Percentiles rank a stretch among this genome's conserved stretches.
Evolutionary conservation across 139 green algal genomes (phyloP).

Genomic region (Edaphochlamys debaryana): DNA sequence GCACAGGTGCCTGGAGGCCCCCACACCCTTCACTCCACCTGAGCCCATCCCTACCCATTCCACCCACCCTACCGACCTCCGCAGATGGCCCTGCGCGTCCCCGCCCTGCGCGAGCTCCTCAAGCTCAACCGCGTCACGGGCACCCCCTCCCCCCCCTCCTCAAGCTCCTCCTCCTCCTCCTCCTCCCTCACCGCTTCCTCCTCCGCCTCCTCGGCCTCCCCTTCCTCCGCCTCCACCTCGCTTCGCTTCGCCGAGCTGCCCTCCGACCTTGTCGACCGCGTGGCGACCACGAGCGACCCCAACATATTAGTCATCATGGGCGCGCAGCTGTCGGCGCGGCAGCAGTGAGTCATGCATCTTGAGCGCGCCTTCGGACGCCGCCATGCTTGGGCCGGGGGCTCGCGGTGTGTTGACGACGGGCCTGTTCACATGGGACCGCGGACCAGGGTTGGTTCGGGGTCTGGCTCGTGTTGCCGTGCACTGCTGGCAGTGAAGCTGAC

Average conservation of each 20-base stretch:
- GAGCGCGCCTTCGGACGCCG: too few species aligned
- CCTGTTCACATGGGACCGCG: too few species aligned
- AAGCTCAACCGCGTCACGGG: background rate
- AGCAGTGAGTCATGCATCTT: constrained; percentile 34
- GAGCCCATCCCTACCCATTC: too few species aligned
- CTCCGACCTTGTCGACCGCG: constrained; percentile 10
- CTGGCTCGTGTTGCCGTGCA: too few species aligned
- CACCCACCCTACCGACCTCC: too few species aligned
- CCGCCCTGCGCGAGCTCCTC: constrained; percentile 11
- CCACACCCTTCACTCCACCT: too few species aligned
- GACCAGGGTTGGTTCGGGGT: background rate
- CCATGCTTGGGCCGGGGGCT: background rate
- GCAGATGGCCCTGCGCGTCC: constrained; percentile 42
- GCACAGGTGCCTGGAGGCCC: too few species aligned
- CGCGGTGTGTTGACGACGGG: background rate
- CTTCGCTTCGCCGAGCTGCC: constrained; percentile 3
- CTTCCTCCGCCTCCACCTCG: background rate
- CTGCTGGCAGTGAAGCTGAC: too few species aligned
- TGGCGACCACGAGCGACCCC: constrained; percentile 31
- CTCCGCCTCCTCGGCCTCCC: background rate
- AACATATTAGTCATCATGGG: constrained; percentile 65
- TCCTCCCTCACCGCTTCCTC: background rate
- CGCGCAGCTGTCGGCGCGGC: constrained; percentile 43
- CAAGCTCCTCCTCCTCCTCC: background rate
- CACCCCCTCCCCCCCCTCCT: background rate